These are phyloP conservation scores for Diaporthe vaccinii DNA, from an alignment of 2,329 filamentous ascomycete species.

Conservation along the genomic window DNA sequence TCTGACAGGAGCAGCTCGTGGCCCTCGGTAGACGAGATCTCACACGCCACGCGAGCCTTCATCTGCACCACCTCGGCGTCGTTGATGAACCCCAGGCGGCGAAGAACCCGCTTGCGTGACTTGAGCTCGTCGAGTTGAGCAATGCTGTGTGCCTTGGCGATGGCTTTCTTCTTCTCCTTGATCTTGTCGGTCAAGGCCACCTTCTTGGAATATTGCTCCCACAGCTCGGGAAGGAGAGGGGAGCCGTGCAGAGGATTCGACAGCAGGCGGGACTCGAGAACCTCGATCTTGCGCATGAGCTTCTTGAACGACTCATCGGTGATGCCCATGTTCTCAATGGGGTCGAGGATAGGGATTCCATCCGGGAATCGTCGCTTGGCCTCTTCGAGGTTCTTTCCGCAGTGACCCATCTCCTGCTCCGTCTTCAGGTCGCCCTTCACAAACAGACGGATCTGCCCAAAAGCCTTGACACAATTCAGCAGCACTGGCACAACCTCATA, in stretches of 20 bases:
- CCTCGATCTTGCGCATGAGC: constrained; percentile 94
- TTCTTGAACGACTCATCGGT: constrained; percentile 94
- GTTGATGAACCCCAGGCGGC: constrained; percentile 95
- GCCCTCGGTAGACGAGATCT: constrained; percentile 91
- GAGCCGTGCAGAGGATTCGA: constrained; percentile 94
- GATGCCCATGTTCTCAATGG: constrained; percentile 96
- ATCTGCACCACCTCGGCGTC: constrained; percentile 95
- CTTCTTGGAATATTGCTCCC: constrained; percentile 89
- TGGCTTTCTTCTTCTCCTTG: constrained; percentile 89
- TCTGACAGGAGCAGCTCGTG: constrained; percentile 95
- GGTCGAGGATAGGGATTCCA: constrained; percentile 89
- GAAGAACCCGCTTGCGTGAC: constrained; percentile 93
- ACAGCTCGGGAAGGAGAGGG: constrained; percentile 84
- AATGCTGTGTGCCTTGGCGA: constrained; percentile 86
- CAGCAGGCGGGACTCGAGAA: constrained; percentile 90
- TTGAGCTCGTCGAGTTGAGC: constrained; percentile 97
- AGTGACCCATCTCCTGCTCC: constrained; percentile 73
- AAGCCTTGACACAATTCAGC: constrained; percentile 85
- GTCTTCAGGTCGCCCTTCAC: constrained; percentile 82
- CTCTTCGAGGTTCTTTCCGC: constrained; percentile 81
- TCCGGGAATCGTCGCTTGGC: constrained; percentile 92
- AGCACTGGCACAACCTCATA: constrained; percentile 90
- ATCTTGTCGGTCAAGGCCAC: constrained; percentile 82
- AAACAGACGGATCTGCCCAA: constrained; percentile 87
- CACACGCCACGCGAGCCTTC: constrained; percentile 96